Percentiles rank a stretch among this genome's conserved stretches.
phyloP scores from a whole-genome alignment of 495 filamentous ascomycete species.

The Neurospora africana region DNA sequence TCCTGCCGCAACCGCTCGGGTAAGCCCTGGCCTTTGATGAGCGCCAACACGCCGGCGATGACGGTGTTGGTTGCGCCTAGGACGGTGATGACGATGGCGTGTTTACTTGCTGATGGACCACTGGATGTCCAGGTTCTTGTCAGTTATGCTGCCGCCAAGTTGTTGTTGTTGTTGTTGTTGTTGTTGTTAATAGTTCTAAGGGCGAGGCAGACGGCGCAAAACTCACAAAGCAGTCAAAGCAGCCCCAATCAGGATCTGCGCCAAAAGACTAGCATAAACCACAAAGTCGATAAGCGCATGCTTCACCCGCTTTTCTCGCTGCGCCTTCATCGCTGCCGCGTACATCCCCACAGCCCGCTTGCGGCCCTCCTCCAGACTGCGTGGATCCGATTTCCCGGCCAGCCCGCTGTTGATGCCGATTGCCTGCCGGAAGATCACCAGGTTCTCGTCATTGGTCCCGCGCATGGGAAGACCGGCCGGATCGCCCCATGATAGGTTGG shows the following conservation, averaged over 20 bases:
- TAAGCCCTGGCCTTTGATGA: constrained; percentile 34
- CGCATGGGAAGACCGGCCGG: constrained; percentile 31
- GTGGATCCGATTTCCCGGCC: background rate
- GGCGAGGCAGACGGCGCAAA: background rate
- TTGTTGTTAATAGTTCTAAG: too few relatives aligned
- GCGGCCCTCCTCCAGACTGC: constrained; percentile 32
- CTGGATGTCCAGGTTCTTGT: background rate
- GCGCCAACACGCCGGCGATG: constrained; percentile 38
- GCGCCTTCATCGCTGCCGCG: constrained; percentile 18
- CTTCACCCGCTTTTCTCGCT: constrained; percentile 17
- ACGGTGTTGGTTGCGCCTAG: constrained; percentile 40
- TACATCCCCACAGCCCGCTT: constrained; percentile 29
- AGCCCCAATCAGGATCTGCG: constrained; percentile 37
- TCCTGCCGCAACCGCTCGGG: constrained; percentile 32
- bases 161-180: too few relatives aligned
- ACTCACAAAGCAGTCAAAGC: constrained; percentile 31
- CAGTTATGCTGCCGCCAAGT: background rate
- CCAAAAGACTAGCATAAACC: constrained; percentile 28
- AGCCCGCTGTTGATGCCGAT: constrained; percentile 31
- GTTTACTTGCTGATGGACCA: constrained; percentile 28
- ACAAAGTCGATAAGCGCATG: constrained; percentile 19
- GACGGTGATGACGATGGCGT: constrained; percentile 30
- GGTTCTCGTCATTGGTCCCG: constrained; percentile 33
- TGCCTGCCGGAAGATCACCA: constrained; percentile 32
- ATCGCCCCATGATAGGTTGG: constrained; percentile 24